A percentile compares a stretch with the other conserved stretches of the same genome.
phyloP scores from a whole-genome alignment of 108 stramenopile genomes.

The Pseudonitzschia pungens region DNA sequence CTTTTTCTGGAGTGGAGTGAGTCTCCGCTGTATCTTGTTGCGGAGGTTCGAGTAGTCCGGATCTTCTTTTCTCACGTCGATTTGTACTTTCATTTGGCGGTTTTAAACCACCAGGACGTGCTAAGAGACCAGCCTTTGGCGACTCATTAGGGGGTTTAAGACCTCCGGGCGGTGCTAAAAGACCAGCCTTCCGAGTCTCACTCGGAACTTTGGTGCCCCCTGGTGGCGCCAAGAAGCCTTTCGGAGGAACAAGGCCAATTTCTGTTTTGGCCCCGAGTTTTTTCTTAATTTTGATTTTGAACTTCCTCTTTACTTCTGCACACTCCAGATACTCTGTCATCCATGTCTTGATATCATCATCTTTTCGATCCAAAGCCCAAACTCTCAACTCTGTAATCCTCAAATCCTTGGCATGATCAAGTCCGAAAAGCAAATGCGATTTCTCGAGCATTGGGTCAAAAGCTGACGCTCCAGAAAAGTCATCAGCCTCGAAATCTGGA shows the following conservation, averaged over 20 bases:
- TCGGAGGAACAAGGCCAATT: slow-evolving; percentile 13
- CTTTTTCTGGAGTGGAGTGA: slow-evolving; percentile 1
- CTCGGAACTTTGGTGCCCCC: slow-evolving; percentile 5
- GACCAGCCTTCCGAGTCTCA: slow-evolving; percentile 5
- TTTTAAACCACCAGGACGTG: slow-evolving; percentile 19
- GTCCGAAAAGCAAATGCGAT: slow-evolving; percentile 68
- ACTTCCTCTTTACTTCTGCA: slow-evolving; percentile 81
- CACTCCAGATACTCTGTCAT: slow-evolving; percentile 81
- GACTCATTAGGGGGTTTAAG: slow-evolving; percentile 12
- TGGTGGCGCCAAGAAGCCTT: slow-evolving; percentile 30
- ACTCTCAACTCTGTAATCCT: slow-evolving; percentile 81
- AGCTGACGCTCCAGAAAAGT: slow-evolving; percentile 43
- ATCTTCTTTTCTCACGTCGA: slow-evolving; percentile 8
- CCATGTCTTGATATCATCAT: slow-evolving; percentile 76
- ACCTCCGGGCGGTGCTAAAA: slow-evolving; percentile 18
- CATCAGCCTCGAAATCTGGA: slow-evolving; percentile 48
- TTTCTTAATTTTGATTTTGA: slow-evolving; percentile 80
- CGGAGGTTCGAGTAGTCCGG: slow-evolving; percentile 41
- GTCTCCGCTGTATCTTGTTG: slow-evolving; percentile 21
- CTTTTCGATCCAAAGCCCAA: slow-evolving; percentile 74
- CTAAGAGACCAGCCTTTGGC: not conserved
- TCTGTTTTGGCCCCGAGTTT: slow-evolving; percentile 28
- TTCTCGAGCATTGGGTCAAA: slow-evolving; percentile 70
- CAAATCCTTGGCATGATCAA: slow-evolving; percentile 62
- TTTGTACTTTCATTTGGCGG: slow-evolving; percentile 13